Percentiles rank a stretch among this genome's conserved stretches.
Evolutionary conservation across 1,284 basidiomycete genomes (phyloP).

Genomic region (Irpex lacteus): DNA sequence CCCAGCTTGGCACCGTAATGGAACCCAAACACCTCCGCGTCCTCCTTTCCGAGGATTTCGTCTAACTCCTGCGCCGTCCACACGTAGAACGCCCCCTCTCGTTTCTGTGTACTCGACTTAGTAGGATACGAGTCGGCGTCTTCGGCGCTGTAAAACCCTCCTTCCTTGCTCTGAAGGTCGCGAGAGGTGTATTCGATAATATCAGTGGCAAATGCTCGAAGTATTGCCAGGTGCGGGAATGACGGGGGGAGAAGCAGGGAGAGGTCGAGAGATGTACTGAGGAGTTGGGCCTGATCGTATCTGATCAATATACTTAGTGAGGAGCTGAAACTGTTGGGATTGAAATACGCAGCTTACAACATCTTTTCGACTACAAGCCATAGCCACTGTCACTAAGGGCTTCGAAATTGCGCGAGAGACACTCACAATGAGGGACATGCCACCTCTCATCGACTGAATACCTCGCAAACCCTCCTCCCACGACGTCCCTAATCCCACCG

Average conservation of each 20-base stretch:
- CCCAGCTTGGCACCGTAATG: conserved; percentile 35
- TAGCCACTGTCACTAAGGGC: background rate
- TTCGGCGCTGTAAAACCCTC: conserved; percentile 42
- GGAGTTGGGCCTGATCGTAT: conserved; percentile 42
- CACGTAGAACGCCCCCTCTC: conserved; percentile 45
- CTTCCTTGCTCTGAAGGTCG: conserved; percentile 32
- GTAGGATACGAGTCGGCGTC: conserved; percentile 41
- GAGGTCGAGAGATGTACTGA: conserved; percentile 23
- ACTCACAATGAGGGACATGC: conserved; percentile 41
- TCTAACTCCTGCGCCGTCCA: conserved; percentile 38
- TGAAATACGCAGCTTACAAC: conserved; percentile 25
- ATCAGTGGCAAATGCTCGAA: conserved; percentile 23
- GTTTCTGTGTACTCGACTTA: conserved; percentile 26
- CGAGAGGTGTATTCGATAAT: conserved; percentile 37
- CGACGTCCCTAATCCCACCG: conserved; percentile 44
- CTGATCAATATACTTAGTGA: conserved; percentile 2
- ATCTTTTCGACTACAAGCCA: conserved; percentile 38
- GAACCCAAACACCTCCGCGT: conserved; percentile 29
- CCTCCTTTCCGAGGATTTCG: conserved; percentile 26
- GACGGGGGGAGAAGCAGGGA: conserved; percentile 24
- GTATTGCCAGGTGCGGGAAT: conserved; percentile 24
- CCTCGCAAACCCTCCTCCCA: conserved; percentile 40
- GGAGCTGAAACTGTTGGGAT: background rate
- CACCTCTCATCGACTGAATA: conserved; percentile 44
- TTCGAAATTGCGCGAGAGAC: background rate